Evolutionary conservation across 225 moss, liverwort and hornwort genomes (phyloP).

Genomic region (Rhytidiadelphus loreus): DNA sequence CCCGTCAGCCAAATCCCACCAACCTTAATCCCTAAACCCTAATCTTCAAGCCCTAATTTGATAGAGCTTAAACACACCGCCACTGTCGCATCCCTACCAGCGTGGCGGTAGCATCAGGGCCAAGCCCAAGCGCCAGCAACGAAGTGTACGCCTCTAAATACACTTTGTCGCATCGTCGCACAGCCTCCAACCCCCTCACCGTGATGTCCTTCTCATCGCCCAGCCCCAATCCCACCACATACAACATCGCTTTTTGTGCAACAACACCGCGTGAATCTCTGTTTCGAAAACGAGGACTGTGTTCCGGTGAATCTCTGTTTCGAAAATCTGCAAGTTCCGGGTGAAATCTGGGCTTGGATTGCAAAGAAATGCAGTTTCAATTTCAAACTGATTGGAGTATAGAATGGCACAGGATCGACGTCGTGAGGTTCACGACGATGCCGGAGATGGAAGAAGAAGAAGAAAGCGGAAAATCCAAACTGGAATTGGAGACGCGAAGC

Average conservation of each 20-base stretch:
- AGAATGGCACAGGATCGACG: not conserved
- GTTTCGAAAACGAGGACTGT: not conserved
- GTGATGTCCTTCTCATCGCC: slow-evolving; percentile 97
- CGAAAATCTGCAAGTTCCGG: not conserved
- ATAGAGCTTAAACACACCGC: not conserved
- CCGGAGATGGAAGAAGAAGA: not conserved
- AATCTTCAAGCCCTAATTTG: not conserved
- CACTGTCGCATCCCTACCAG: slow-evolving; percentile 25
- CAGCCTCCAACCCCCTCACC: slow-evolving; percentile 70
- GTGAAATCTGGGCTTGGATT: not conserved
- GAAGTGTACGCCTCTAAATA: slow-evolving; percentile 98
- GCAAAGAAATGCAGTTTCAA: not conserved
- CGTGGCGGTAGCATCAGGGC: slow-evolving; percentile 61
- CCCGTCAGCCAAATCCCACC: not conserved
- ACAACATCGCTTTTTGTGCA: slow-evolving; percentile 44
- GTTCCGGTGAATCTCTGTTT: not conserved
- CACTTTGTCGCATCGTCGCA: slow-evolving; percentile 69
- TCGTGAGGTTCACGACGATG: not conserved
- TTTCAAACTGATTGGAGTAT: not conserved
- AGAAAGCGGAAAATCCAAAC: no score
- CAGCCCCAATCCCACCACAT: slow-evolving; percentile 84
- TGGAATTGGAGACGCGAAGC: not conserved
- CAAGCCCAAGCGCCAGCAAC: slow-evolving; percentile 78
- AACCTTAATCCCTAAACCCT: not conserved
- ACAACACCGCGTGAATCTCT: not conserved